Evolutionary conservation across 2,329 filamentous ascomycete species (phyloP), one percentile per base, ranked within the genome.

Genomic region (Botryosphaeria dothidea): DNA sequence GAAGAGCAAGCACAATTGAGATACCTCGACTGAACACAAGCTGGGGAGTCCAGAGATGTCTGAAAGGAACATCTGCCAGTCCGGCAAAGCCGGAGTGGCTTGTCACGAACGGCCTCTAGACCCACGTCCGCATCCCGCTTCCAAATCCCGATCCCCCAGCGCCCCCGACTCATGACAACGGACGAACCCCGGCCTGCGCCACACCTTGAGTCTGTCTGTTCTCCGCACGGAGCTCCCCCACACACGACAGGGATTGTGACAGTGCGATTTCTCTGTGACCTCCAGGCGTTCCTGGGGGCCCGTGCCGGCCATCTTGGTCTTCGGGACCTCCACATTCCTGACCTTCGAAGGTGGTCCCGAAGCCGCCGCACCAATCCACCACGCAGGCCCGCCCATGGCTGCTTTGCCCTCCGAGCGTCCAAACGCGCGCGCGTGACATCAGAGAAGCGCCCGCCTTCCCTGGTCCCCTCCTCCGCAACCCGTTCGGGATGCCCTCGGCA

Each of bases 251-350:
- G n/a, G n/a, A n/a, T n/a, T n/a, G n/a, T n/a, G n/a, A n/a, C n/a
- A n/a, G n/a, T n/a, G n/a, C n/a, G n/a, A n/a, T n/a, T n/a, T n/a
- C n/a, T n/a, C n/a, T n/a, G n/a, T n/a, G n/a, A n/a, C n/a, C n/a
- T n/a, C n/a, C n/a, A n/a, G n/a, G n/a, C 31, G 31, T 34, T 34
- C 31, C 31, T 34, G 31, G 4, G 17, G 25, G 17, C 3, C 2
- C 2, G 17, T 51, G 48, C 48, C 48, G 51, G 17, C 21, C 15
- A 3, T 11, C 31, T 34, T 34, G 11, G 25, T 8, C 11, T 5
- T 60, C 56, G 56, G 56, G 38, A 31, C 56, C 56, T 34, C 56
- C 51, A 56, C 51, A 56, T 41, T 7, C 43, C 7, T 7, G 43
- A 4, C 5, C 5, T n/a, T 15, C 5, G 38, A 11, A 41, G 9